Percentiles rank a stretch among this genome's conserved stretches.
phyloP scores from a whole-genome alignment of 2,329 filamentous ascomycete species.

The Periconia sp. region DNA sequence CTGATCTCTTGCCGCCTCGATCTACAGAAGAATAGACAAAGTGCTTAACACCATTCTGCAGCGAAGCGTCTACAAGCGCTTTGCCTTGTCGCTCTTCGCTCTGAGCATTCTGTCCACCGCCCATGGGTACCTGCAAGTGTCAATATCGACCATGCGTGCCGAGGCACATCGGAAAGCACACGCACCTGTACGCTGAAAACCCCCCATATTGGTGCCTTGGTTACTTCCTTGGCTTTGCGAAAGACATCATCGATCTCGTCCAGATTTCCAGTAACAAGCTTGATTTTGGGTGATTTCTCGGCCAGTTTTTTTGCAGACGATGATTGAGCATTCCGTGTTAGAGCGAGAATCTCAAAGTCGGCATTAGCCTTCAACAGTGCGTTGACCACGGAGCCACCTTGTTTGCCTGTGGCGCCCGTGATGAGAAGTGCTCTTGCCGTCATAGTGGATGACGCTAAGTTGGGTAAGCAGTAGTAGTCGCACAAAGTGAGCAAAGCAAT shows the following conservation, averaged over 20 bases:
- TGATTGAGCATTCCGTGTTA: slow-evolving; percentile 61
- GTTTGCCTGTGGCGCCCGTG: slow-evolving; percentile 54
- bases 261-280: slow-evolving; percentile 62
- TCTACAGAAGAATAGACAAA: slow-evolving; percentile 49
- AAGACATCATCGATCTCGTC: slow-evolving; percentile 59
- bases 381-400: slow-evolving; percentile 50
- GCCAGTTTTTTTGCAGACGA: slow-evolving; percentile 56
- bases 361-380: slow-evolving; percentile 44
- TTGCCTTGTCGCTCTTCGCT: slow-evolving; percentile 46
- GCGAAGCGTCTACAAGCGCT: slow-evolving; percentile 40
- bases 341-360: slow-evolving; percentile 60
- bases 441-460: no score
- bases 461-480: no score
- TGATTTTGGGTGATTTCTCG: slow-evolving; percentile 55
- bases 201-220: slow-evolving; percentile 35
- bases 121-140: slow-evolving; percentile 10
- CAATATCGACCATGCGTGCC: background rate
- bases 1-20: slow-evolving; percentile 48
- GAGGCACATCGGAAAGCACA: background rate
- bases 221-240: slow-evolving; percentile 45
- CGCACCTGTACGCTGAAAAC: slow-evolving; percentile 41
- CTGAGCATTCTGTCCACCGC: slow-evolving; percentile 7
- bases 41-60: slow-evolving; percentile 37
- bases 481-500: no score
- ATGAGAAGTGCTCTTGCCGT: no score